Percentiles rank a stretch among this genome's conserved stretches.
Conservation (phyloP, 129 eudicot genomes). For the Ambrosia trifida region DNA sequence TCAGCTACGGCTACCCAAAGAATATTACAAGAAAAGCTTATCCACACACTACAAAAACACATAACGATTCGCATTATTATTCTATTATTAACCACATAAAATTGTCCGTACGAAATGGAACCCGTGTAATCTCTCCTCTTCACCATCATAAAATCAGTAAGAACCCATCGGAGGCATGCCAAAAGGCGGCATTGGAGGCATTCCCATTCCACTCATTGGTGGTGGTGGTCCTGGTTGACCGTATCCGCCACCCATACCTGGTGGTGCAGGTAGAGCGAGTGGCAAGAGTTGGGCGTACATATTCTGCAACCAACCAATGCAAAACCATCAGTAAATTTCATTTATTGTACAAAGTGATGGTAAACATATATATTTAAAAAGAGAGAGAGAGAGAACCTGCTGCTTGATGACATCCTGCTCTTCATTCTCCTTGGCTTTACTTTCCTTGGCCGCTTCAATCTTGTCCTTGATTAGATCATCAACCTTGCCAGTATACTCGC, state of each 20-base stretch:
- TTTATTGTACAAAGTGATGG: not conserved
- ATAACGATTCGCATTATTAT: constrained; percentile 33
- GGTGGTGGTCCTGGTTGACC: constrained; percentile 54
- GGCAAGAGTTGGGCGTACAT: constrained; percentile 86
- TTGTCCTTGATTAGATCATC: constrained; percentile 78
- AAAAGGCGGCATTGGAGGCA: constrained; percentile 80
- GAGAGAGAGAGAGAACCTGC: constrained; percentile 44
- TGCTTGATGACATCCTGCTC: constrained; percentile 78
- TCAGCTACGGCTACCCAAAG: constrained; percentile 53
- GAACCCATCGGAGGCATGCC: constrained; percentile 90
- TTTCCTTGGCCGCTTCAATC: constrained; percentile 67
- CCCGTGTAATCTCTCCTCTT: constrained; percentile 17
- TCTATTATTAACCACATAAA: constrained; percentile 30
- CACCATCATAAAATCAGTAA: constrained; percentile 40
- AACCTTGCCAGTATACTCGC: constrained; percentile 87
- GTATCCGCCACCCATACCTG: constrained; percentile 67
- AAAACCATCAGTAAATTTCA: constrained; percentile 5
- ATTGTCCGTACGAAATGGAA: constrained; percentile 26
- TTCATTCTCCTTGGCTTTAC: constrained; percentile 77
- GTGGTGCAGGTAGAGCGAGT: constrained; percentile 85
- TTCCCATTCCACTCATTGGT: constrained; percentile 65
- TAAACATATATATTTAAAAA: not conserved
- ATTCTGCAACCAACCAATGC: constrained; percentile 53
- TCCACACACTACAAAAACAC: constrained; percentile 40
- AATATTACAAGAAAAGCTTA: constrained; percentile 60